A percentile compares a stretch with the other conserved stretches of the same genome.
Conservation (phyloP, 2,329 filamentous ascomycete genomes). For the Hypoxylon sp. region DNA sequence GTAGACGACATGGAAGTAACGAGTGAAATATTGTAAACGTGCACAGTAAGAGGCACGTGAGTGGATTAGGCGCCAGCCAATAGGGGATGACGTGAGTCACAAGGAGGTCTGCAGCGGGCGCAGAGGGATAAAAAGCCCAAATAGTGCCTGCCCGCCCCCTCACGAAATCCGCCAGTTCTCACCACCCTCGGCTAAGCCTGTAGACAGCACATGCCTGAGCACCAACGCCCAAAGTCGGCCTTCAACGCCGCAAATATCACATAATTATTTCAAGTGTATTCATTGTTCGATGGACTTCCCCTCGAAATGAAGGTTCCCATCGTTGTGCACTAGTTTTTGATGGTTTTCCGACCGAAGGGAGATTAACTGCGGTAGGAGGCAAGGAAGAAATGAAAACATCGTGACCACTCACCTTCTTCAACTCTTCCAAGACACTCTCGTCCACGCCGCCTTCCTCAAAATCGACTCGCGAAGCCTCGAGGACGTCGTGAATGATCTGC, state of each 20-base stretch:
- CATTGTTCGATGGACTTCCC: constrained; percentile 8
- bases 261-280: constrained; percentile 9
- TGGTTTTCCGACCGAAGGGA: constrained; percentile 31
- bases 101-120: constrained; percentile 38
- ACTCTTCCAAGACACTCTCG: constrained; percentile 85
- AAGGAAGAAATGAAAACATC: constrained; percentile 36
- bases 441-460: constrained; percentile 98
- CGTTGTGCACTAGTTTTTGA: constrained; percentile 24
- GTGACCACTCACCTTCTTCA: constrained; percentile 80
- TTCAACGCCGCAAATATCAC: constrained; percentile 11
- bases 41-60: constrained; percentile 48
- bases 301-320: constrained; percentile 7
- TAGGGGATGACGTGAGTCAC: constrained; percentile 38
- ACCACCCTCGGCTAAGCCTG: constrained; percentile 55
- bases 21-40: constrained; percentile 44
- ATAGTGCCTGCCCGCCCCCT: constrained; percentile 67
- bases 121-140: constrained; percentile 68
- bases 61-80: constrained; percentile 33
- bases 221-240: constrained; percentile 1
- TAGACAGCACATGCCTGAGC: constrained; percentile 15
- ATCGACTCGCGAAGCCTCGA: constrained; percentile 91
- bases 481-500: constrained; percentile 85
- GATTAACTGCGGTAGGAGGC: constrained; percentile 19
- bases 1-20: constrained; percentile 19
- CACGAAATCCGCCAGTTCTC: constrained; percentile 58